A percentile compares a stretch with the other conserved stretches of the same genome.
Conservation (phyloP, 352 stramenopile genomes). For the Globisporangium nagaii region DNA sequence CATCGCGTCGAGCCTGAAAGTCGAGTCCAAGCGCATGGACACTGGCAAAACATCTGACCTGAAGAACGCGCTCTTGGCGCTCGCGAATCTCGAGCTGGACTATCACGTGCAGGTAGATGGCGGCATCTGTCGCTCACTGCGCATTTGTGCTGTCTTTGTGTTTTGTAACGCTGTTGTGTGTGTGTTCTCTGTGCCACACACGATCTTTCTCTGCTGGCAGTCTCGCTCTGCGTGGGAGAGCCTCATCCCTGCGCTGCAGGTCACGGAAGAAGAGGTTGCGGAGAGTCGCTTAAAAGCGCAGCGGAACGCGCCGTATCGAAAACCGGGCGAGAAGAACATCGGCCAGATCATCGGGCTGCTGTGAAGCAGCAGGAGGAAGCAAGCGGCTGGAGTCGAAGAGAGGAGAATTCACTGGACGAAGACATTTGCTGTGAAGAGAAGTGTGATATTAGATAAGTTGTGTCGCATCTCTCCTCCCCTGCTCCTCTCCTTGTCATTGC, state of each 20-base stretch:
- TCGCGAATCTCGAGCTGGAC: conserved; percentile 74
- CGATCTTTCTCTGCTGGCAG: conserved; percentile 23
- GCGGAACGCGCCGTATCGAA: conserved; percentile 49
- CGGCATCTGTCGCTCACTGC: no score
- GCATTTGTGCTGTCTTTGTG: neutral
- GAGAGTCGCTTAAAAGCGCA: conserved; percentile 51
- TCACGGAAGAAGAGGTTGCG: conserved; percentile 49
- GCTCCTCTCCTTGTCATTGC: neutral
- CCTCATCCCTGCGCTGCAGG: conserved; percentile 54
- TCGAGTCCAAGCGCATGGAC: conserved; percentile 81
- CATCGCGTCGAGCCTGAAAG: conserved; percentile 82
- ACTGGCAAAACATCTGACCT: conserved; percentile 73
- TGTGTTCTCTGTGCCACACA: neutral
- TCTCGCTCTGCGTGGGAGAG: conserved; percentile 68
- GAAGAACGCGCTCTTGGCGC: conserved; percentile 67
- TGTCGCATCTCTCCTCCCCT: neutral
- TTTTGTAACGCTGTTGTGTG: conserved; percentile 1
- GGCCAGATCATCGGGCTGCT: conserved; percentile 68
- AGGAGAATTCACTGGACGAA: no score
- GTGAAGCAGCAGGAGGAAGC: conserved; percentile 27
- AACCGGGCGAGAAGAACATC: conserved; percentile 61
- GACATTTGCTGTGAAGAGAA: conserved; percentile 20
- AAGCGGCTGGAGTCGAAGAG: no score
- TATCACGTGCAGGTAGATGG: conserved; percentile 67
- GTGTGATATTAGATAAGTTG: conserved; percentile 9